phyloP scores from a whole-genome alignment of 2,329 filamentous ascomycete genomes.

The Trichoderma aggressivum region DNA sequence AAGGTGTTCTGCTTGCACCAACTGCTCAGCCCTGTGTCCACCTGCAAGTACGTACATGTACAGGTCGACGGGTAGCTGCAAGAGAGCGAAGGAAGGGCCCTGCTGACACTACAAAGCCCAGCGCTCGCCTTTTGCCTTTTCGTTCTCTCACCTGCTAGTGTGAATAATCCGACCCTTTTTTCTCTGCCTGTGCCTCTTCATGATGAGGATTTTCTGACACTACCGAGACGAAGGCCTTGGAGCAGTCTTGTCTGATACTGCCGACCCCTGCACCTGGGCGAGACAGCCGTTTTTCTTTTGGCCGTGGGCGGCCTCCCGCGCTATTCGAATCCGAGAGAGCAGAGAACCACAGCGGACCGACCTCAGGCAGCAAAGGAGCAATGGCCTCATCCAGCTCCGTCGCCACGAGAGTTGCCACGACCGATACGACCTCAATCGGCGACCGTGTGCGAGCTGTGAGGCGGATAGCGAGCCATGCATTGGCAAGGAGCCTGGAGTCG shows the following conservation, averaged over 20 bases:
- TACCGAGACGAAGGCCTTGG: background rate
- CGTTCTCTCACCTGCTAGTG: background rate
- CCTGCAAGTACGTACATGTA: background rate
- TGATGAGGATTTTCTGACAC: slow-evolving; percentile 15
- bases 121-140: background rate
- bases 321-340: background rate
- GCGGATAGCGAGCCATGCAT: slow-evolving; percentile 7
- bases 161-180: background rate
- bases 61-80: background rate
- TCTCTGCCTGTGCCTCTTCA: background rate
- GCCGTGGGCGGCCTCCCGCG: slow-evolving; percentile 20
- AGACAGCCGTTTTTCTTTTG: background rate
- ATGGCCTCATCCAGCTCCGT: slow-evolving; percentile 6
- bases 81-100: slow-evolving; percentile 8
- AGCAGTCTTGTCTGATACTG: background rate
- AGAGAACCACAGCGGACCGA: background rate
- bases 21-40: slow-evolving; percentile 16
- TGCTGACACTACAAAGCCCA: slow-evolving; percentile 12
- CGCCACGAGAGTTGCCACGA: background rate
- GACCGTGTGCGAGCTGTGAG: background rate
- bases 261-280: background rate
- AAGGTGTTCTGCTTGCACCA: background rate
- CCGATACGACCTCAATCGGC: background rate
- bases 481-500: slow-evolving; percentile 22
- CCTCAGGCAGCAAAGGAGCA: background rate